These are phyloP conservation scores for Haberlea rhodopensis DNA, from an alignment of 257 asterid species.

Conservation along the genomic window DNA sequence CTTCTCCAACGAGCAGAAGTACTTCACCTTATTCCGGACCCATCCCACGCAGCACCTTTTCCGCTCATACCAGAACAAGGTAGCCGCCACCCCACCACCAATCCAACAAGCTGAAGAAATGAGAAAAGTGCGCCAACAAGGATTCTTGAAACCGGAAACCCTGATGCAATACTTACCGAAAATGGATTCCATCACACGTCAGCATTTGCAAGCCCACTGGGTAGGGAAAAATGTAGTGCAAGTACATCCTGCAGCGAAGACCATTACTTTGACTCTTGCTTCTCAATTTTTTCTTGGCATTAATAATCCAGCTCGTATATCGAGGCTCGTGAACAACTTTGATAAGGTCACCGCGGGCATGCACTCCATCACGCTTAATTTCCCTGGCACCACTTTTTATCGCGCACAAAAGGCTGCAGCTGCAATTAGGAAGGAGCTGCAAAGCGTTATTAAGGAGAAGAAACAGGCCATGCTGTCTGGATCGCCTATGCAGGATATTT, in stretches of 20 bases:
- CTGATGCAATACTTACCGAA: slow-evolving; percentile 40
- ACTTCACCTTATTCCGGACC: slow-evolving; percentile 60
- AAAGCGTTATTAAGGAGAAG: slow-evolving; percentile 50
- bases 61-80: slow-evolving; percentile 46
- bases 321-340: slow-evolving; percentile 41
- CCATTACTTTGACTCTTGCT: slow-evolving; percentile 50
- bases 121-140: slow-evolving; percentile 52
- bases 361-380: slow-evolving; percentile 49
- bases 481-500: slow-evolving; percentile 31
- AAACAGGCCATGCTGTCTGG: slow-evolving; percentile 40
- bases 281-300: slow-evolving; percentile 53
- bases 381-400: slow-evolving; percentile 52
- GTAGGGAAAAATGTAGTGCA: slow-evolving; percentile 34
- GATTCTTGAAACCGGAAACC: slow-evolving; percentile 68
- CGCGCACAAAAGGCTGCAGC: slow-evolving; percentile 63
- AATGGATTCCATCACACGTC: slow-evolving; percentile 44
- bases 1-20: slow-evolving; percentile 59
- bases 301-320: slow-evolving; percentile 42
- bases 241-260: slow-evolving; percentile 49
- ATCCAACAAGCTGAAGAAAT: slow-evolving; percentile 29
- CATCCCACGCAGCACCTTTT: slow-evolving; percentile 57
- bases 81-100: slow-evolving; percentile 8
- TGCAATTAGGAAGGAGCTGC: slow-evolving; percentile 52
- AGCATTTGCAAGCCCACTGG: slow-evolving; percentile 37
- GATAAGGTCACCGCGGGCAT: slow-evolving; percentile 56